These are phyloP conservation scores for Yarrowia divulgata DNA, from an alignment of 805 yeast species.

Conservation along the genomic window DNA sequence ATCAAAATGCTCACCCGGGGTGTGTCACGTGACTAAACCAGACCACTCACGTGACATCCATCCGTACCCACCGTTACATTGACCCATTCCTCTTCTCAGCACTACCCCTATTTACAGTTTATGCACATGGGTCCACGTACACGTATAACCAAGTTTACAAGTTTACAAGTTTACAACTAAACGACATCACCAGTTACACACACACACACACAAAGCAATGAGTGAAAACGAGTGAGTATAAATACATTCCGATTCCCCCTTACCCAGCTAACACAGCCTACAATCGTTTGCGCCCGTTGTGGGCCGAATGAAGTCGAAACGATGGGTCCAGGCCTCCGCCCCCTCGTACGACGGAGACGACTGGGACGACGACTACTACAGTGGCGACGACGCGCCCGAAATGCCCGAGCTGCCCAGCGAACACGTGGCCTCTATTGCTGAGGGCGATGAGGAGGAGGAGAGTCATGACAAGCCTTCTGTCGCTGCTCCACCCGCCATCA, in stretches of 20 bases:
- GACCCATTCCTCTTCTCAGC: background rate
- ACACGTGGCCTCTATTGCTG: constrained; percentile 32
- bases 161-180: no score
- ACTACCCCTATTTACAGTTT: constrained; percentile 27
- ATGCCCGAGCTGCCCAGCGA: constrained; percentile 45
- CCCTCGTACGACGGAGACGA: constrained; percentile 52
- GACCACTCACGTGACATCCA: no score
- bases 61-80: no score
- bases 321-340: constrained; percentile 51
- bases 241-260: no score
- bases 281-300: constrained; percentile 46
- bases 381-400: constrained; percentile 44
- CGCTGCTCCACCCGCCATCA: constrained; percentile 7
- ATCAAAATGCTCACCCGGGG: no score
- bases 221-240: constrained; percentile 31
- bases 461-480: constrained; percentile 1
- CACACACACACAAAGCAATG: constrained; percentile 2
- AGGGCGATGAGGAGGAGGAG: constrained; percentile 3
- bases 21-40: no score
- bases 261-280: constrained; percentile 39
- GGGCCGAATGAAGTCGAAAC: constrained; percentile 49
- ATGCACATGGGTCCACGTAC: constrained; percentile 31
- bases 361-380: constrained; percentile 46
- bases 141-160: background rate
- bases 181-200: no score